These are phyloP conservation scores for Trametes meyenii DNA, from an alignment of 768 basidiomycete genomes.

Conservation along the genomic window DNA sequence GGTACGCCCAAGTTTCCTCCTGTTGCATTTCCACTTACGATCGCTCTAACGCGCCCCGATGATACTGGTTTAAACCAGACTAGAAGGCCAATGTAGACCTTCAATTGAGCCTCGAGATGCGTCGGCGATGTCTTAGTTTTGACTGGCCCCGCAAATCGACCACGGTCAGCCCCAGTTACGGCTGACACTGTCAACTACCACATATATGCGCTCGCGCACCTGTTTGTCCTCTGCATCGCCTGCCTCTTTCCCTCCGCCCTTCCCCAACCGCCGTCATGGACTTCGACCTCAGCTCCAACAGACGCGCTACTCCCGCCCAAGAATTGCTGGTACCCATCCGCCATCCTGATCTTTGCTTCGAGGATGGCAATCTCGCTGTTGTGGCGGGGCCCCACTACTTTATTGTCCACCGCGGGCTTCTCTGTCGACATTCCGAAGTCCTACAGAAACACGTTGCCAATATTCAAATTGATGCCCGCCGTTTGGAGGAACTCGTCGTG, in stretches of 20 bases:
- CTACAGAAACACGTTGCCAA: constrained; percentile 45
- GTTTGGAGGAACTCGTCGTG: constrained; percentile 57
- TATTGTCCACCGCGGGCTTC: constrained; percentile 66
- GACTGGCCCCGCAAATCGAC: not conserved
- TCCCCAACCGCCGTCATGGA: constrained; percentile 8
- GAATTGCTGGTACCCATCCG: constrained; percentile 31
- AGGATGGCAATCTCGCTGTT: constrained; percentile 71
- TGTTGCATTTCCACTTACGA: no score
- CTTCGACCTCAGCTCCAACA: constrained; percentile 35
- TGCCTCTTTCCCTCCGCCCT: not conserved
- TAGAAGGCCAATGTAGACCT: no score
- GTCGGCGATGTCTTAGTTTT: no score
- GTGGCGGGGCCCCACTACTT: constrained; percentile 62
- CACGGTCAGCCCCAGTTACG: not conserved
- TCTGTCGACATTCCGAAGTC: constrained; percentile 63
- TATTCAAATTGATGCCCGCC: constrained; percentile 9
- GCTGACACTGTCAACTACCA: not conserved
- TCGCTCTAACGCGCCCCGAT: no score
- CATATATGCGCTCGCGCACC: no score
- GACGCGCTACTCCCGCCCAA: constrained; percentile 17
- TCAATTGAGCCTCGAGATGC: no score
- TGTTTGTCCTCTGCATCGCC: not conserved
- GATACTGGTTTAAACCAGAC: no score
- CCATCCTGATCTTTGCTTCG: constrained; percentile 52
- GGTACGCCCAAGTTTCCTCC: no score